Evolutionary conservation across 2,329 filamentous ascomycete species (phyloP).

Genomic region (Colletotrichum paranaense): DNA sequence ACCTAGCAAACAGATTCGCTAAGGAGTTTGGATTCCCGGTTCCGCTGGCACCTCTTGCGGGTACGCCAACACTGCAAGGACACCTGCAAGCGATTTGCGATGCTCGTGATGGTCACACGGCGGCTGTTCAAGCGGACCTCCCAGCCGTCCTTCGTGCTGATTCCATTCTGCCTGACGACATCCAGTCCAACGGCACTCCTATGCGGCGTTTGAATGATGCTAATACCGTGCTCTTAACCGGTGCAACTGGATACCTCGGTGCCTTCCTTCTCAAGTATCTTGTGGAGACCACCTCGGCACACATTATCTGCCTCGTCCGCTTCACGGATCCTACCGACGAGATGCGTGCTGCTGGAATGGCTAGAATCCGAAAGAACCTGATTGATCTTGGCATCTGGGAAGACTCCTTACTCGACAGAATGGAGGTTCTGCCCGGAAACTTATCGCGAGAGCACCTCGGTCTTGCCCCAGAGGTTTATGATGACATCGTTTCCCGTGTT

Average conservation of each 20-base stretch:
- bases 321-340: constrained; percentile 75
- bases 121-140: constrained; percentile 80
- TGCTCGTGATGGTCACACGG: constrained; percentile 78
- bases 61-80: constrained; percentile 77
- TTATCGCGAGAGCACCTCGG: constrained; percentile 76
- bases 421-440: constrained; percentile 81
- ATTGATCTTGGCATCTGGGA: constrained; percentile 84
- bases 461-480: constrained; percentile 72
- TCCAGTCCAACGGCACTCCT: constrained; percentile 65
- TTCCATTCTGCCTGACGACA: constrained; percentile 75
- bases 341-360: constrained; percentile 74
- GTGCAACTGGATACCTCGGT: constrained; percentile 81
- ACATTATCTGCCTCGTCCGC: constrained; percentile 79
- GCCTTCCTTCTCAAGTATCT: constrained; percentile 79
- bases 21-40: constrained; percentile 79
- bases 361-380: constrained; percentile 79
- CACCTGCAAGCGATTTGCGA: constrained; percentile 78
- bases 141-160: constrained; percentile 77
- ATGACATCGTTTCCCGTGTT: constrained; percentile 71
- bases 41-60: constrained; percentile 76
- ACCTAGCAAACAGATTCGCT: constrained; percentile 77
- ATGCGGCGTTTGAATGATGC: constrained; percentile 72
- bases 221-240: constrained; percentile 77
- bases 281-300: constrained; percentile 74
- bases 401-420: constrained; percentile 80